phyloP scores from a whole-genome alignment of 495 filamentous ascomycete species.

The Chlorociboria aeruginascens region DNA sequence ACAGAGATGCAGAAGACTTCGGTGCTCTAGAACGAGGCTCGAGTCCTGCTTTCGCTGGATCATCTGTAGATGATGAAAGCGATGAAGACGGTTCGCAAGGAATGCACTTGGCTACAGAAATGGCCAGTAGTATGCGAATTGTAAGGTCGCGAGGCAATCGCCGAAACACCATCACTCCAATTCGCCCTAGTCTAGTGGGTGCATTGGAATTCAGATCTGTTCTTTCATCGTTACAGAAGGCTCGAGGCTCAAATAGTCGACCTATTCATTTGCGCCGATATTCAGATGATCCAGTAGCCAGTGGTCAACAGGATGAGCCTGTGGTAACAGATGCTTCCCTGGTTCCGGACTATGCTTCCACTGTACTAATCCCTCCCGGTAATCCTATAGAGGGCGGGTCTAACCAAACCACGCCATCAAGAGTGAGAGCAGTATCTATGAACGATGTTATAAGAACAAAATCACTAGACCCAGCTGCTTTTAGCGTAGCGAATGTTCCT shows the following conservation, averaged over 20 bases:
- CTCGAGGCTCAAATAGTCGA: constrained; percentile 53
- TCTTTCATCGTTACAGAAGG: constrained; percentile 67
- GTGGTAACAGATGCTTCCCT: constrained; percentile 9
- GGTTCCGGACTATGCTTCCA: constrained; percentile 11
- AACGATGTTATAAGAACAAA: constrained; percentile 36
- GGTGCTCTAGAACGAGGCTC: constrained; percentile 49
- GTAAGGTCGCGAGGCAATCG: constrained; percentile 56
- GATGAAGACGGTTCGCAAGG: constrained; percentile 60
- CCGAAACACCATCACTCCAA: constrained; percentile 67
- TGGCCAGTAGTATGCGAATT: constrained; percentile 88
- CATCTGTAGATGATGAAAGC: constrained; percentile 22
- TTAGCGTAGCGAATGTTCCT: constrained; percentile 13
- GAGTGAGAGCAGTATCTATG: constrained; percentile 51
- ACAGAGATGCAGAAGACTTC: constrained; percentile 51
- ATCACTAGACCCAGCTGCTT: constrained; percentile 4
- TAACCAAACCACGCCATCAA: constrained; percentile 1
- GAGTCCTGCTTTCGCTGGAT: constrained; percentile 4
- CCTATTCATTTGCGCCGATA: constrained; percentile 59
- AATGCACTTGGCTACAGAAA: constrained; percentile 62
- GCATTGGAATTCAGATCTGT: constrained; percentile 90
- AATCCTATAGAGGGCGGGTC: background rate
- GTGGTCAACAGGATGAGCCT: constrained; percentile 14
- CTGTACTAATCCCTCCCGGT: constrained; percentile 8
- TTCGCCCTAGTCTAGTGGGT: constrained; percentile 85
- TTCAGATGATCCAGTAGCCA: constrained; percentile 45